phyloP scores from a whole-genome alignment of 371 early-diverging fungal species.

The Lichtheimia ornata region DNA sequence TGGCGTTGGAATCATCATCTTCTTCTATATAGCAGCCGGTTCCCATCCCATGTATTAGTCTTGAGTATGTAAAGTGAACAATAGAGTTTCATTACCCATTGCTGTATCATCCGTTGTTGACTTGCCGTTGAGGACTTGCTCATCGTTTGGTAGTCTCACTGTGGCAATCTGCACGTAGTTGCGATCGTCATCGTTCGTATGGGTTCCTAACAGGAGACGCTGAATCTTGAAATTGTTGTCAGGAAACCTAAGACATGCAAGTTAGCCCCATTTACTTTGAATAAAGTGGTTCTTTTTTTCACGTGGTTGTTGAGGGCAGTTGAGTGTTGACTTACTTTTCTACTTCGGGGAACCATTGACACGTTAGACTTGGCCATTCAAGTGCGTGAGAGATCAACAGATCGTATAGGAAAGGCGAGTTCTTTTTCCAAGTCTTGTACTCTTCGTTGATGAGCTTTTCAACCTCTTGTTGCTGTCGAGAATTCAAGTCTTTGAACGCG shows the following conservation, averaged over 20 bases:
- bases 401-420: constrained; percentile 99
- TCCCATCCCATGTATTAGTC: not conserved
- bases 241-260: constrained; percentile 61
- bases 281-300: no score
- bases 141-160: constrained; percentile 88
- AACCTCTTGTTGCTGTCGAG: constrained; percentile 8
- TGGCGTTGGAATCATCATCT: constrained; percentile 8
- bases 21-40: not conserved
- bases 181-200: constrained; percentile 95
- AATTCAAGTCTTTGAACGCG: constrained; percentile 7
- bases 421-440: constrained; percentile 99
- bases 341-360: constrained; percentile 98
- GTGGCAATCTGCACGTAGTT: constrained; percentile 96
- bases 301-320: no score
- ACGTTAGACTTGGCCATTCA: constrained; percentile 98
- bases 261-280: no score
- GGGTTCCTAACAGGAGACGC: constrained; percentile 92
- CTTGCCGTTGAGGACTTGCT: constrained; percentile 43
- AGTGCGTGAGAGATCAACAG: constrained; percentile 97
- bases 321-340: constrained; percentile 60
- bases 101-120: not conserved
- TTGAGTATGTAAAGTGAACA: not conserved
- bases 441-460: constrained; percentile 59
- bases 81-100: not conserved
- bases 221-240: constrained; percentile 91